Percentiles rank a stretch among this genome's conserved stretches.
phyloP scores from a whole-genome alignment of 2,329 filamentous ascomycete genomes.

The Penicillium sp. region DNA sequence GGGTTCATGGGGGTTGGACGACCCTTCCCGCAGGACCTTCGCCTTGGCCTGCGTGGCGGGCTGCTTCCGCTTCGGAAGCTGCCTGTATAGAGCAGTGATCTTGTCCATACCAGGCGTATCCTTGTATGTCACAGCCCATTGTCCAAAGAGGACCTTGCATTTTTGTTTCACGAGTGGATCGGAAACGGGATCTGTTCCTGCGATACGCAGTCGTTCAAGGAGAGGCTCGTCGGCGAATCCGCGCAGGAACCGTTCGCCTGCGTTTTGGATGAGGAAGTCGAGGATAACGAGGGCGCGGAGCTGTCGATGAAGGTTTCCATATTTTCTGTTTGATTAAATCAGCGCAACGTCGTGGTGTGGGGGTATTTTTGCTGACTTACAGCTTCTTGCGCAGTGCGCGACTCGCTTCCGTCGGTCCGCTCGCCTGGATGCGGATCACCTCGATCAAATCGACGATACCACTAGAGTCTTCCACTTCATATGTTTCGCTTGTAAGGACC shows the following conservation, averaged over 20 bases:
- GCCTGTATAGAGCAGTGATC: conserved; percentile 75
- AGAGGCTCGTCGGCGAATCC: conserved; percentile 88
- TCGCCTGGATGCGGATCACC: conserved; percentile 83
- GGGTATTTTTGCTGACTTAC: conserved; percentile 43
- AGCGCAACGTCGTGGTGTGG: neutral
- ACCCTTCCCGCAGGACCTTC: conserved; percentile 79
- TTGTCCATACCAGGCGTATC: conserved; percentile 75
- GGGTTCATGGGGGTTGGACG: conserved; percentile 42
- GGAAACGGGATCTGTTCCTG: conserved; percentile 80
- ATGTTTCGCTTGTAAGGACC: conserved; percentile 82
- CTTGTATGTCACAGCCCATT: conserved; percentile 84
- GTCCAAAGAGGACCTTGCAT: conserved; percentile 80
- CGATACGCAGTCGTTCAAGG: conserved; percentile 84
- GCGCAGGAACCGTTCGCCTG: conserved; percentile 81
- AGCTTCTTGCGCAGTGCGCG: conserved; percentile 95
- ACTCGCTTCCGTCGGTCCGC: conserved; percentile 84
- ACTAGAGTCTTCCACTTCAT: conserved; percentile 85
- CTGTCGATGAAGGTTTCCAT: conserved; percentile 91
- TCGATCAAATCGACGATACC: conserved; percentile 94
- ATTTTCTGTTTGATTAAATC: conserved; percentile 62
- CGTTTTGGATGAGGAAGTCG: conserved; percentile 93
- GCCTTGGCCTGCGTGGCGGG: conserved; percentile 75
- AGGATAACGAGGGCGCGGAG: conserved; percentile 84
- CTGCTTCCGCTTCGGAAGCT: conserved; percentile 68
- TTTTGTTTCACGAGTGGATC: conserved; percentile 86